A percentile compares a stretch with the other conserved stretches of the same genome.
Evolutionary conservation across 352 stramenopile genomes (phyloP).

Genomic region (Phytophthora palmivora): DNA sequence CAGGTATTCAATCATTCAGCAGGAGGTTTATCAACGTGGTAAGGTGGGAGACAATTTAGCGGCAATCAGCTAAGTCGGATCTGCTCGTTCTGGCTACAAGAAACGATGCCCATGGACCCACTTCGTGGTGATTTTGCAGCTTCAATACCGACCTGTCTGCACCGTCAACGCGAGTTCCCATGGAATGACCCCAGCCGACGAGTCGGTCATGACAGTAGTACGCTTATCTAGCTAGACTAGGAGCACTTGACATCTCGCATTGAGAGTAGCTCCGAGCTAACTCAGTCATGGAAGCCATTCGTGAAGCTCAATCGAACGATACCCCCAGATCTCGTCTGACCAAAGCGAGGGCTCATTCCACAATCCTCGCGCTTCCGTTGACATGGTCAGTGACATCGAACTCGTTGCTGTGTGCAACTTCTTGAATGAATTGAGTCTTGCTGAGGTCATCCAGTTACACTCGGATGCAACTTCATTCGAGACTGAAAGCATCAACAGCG

Average conservation of each 20-base stretch:
- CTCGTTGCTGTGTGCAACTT: slow-evolving; percentile 36
- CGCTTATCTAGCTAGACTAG: background rate
- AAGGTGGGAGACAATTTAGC: too few species aligned
- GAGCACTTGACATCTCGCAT: background rate
- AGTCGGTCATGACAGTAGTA: slow-evolving; percentile 2
- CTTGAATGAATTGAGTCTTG: slow-evolving; percentile 34
- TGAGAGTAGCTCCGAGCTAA: slow-evolving; percentile 5
- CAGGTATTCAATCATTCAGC: too few species aligned
- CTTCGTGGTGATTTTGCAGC: too few species aligned
- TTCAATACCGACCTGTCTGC: background rate
- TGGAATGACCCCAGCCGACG: slow-evolving; percentile 1
- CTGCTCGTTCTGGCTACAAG: too few species aligned
- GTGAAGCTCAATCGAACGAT: slow-evolving; percentile 22
- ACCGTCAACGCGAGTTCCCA: too few species aligned
- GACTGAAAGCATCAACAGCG: slow-evolving; percentile 10
- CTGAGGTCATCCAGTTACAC: slow-evolving; percentile 34
- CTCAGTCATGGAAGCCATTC: slow-evolving; percentile 6
- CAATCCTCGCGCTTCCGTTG: slow-evolving; percentile 10
- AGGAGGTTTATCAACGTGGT: too few species aligned
- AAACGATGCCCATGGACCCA: too few species aligned
- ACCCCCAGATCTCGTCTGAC: slow-evolving; percentile 14
- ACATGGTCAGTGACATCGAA: slow-evolving; percentile 31
- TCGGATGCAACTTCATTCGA: background rate
- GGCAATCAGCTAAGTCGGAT: too few species aligned
- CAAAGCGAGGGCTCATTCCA: slow-evolving; percentile 13